Evolutionary conservation across 106 monocot species (phyloP).

Genomic region (Acorus calamus): DNA sequence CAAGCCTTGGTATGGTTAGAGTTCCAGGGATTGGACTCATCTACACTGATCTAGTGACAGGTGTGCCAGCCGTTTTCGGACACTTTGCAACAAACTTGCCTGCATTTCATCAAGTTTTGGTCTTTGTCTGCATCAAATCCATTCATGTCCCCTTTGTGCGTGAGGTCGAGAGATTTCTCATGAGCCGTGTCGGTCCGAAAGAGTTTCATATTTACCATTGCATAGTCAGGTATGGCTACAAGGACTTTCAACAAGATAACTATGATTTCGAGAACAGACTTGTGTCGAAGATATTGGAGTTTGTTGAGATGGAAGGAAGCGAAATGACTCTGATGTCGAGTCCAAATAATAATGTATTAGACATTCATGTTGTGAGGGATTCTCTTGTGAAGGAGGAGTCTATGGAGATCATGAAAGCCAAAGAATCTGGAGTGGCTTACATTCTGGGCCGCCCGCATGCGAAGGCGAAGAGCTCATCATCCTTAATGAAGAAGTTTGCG

Average conservation of each 20-base stretch:
- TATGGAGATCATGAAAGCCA: conserved; percentile 48
- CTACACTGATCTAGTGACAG: conserved; percentile 57
- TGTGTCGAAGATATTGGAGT: conserved; percentile 40
- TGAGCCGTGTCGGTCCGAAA: conserved; percentile 53
- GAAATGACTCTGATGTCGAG: neutral
- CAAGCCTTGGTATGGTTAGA: conserved; percentile 66
- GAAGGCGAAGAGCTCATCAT: conserved; percentile 53
- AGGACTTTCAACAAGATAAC: conserved; percentile 40
- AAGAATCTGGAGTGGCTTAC: conserved; percentile 64
- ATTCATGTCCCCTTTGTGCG: conserved; percentile 48
- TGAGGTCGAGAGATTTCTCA: conserved; percentile 38
- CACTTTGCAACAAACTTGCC: conserved; percentile 78
- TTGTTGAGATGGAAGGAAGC: conserved; percentile 41
- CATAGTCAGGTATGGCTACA: conserved; percentile 52
- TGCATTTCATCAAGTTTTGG: conserved; percentile 72
- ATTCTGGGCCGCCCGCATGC: conserved; percentile 52
- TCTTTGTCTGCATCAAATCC: conserved; percentile 68
- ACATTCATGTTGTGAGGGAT: conserved; percentile 5
- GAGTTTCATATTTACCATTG: conserved; percentile 63
- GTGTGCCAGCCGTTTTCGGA: conserved; percentile 61
- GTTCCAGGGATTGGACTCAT: conserved; percentile 74
- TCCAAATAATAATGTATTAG: neutral
- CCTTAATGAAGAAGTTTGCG: conserved; percentile 51
- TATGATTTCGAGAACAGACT: conserved; percentile 47
- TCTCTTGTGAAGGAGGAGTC: conserved; percentile 28